Base-by-base conservation (phyloP, 192 early-diverging fungal genomes). In the Backusella australiensis region DNA sequence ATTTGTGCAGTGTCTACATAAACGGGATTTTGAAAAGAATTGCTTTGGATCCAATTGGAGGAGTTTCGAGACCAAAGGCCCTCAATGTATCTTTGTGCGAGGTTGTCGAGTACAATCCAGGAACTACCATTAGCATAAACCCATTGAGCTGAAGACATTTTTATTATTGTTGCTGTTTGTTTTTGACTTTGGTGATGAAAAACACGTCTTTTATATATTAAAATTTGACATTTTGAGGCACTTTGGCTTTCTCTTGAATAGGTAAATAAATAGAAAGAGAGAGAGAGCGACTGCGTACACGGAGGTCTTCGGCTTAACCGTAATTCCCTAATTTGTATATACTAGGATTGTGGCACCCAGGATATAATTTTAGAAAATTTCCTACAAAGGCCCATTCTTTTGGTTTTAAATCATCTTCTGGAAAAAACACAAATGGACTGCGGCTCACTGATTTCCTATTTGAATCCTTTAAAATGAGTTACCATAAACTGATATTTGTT, bases 21-120 rank as follows among this genome's bases (percentile, higher is more conserved):
- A 8, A 63, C 56, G 0, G 56, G 56, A 0, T 63, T 63, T 63
- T 23, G 21, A 29, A 63, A 63, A 2, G 56, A 63, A 63, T 63
- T 63, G 23, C 56, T 63, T 29, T 63, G 56, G 23, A 63, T 63
- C 56, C 56, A 63, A 29, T 29, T 63, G 56, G 56, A 63, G 23
- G 56, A 63, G 26, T 63, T 63, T 63, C 56, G 56, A 29, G 56
- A 63, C 56, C 56, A 63, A 29, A 63, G 56, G n/a, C 56, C 56
- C 4, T 63, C 56, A 63, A 63, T 63, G 23, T 63, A 29, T 12
- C 9, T 63, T 63, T 63, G 56, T 26, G 56, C 56, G 23, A 63
- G 56, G 2, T 63, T 63, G 14, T 63, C 56, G 1, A 63, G 56
- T 29, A 63, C 56, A 29, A 63, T 63, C 56, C 56, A 63, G 3